phyloP scores from a whole-genome alignment of 345 rosid species.

The Gossypium arboreum region DNA sequence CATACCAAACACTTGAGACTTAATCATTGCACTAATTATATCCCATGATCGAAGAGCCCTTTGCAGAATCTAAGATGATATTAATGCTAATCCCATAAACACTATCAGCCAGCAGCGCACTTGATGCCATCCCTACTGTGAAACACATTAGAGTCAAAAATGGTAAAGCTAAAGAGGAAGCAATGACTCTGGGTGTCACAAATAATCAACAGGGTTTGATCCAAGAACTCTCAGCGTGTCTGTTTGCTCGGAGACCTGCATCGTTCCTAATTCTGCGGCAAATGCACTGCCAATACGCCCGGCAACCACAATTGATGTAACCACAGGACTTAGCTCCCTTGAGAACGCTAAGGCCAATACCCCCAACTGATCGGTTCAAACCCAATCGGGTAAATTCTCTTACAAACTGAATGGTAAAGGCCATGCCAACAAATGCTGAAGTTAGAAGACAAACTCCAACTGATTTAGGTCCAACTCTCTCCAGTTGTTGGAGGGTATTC shows the following conservation, averaged over 20 bases:
- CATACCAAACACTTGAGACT: constrained; percentile 76
- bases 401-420: constrained; percentile 82
- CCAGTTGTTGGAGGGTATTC: constrained; percentile 74
- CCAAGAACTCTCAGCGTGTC: constrained; percentile 77
- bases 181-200: constrained; percentile 76
- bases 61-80: constrained; percentile 70
- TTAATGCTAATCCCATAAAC: constrained; percentile 74
- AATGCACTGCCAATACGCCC: constrained; percentile 83
- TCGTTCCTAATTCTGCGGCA: constrained; percentile 81
- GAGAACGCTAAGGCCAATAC: constrained; percentile 78
- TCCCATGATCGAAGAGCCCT: constrained; percentile 71
- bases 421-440: constrained; percentile 84
- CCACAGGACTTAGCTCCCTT: constrained; percentile 84
- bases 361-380: constrained; percentile 70
- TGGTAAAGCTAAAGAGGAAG: constrained; percentile 64
- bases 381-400: constrained; percentile 79
- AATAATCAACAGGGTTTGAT: constrained; percentile 65
- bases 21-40: constrained; percentile 78
- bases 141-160: constrained; percentile 77
- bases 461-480: constrained; percentile 78
- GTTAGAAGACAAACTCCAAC: constrained; percentile 83
- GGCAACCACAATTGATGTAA: constrained; percentile 74
- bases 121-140: constrained; percentile 78
- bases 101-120: constrained; percentile 65
- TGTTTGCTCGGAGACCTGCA: constrained; percentile 87